phyloP scores from a whole-genome alignment of 2,329 filamentous ascomycete genomes.

The Gremmenia infestans region DNA sequence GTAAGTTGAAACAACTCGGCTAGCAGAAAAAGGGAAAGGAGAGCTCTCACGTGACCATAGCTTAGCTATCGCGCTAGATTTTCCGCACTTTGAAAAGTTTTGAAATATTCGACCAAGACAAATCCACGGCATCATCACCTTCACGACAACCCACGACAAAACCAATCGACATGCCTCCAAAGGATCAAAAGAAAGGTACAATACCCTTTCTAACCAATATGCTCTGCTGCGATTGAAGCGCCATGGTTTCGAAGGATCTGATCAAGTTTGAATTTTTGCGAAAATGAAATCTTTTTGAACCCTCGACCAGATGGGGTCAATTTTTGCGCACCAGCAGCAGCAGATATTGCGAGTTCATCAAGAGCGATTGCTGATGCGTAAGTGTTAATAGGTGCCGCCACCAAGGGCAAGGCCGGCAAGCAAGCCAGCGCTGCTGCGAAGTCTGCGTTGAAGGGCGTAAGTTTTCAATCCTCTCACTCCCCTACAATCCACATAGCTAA shows the following conservation, averaged over 20 bases:
- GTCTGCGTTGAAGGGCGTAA: conserved; percentile 92
- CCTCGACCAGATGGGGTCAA: conserved; percentile 9
- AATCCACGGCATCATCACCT: conserved; percentile 3
- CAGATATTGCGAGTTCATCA: conserved; percentile 70
- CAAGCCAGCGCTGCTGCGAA: conserved; percentile 93
- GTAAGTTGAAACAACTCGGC: background rate
- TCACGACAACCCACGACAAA: conserved; percentile 18
- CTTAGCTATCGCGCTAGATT: background rate
- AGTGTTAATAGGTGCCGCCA: conserved; percentile 49
- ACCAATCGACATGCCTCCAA: conserved; percentile 29
- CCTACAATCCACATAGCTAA: conserved; percentile 29
- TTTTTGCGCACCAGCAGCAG: conserved; percentile 50
- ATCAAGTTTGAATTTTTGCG: conserved; percentile 17
- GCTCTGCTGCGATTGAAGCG: conserved; percentile 7
- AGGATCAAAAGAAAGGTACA: conserved; percentile 34
- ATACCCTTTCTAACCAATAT: conserved; percentile 21
- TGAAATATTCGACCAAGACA: background rate
- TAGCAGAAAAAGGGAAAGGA: background rate
- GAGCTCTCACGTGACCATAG: background rate
- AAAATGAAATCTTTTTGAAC: conserved; percentile 8
- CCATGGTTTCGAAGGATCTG: conserved; percentile 13
- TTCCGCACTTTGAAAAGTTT: background rate
- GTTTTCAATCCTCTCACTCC: conserved; percentile 42
- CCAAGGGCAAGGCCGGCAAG: conserved; percentile 62
- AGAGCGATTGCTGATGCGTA: conserved; percentile 69